Evolutionary conservation across 768 basidiomycete species (phyloP), one percentile per base, ranked within the genome.

Genomic region (Termitomyces sp.): DNA sequence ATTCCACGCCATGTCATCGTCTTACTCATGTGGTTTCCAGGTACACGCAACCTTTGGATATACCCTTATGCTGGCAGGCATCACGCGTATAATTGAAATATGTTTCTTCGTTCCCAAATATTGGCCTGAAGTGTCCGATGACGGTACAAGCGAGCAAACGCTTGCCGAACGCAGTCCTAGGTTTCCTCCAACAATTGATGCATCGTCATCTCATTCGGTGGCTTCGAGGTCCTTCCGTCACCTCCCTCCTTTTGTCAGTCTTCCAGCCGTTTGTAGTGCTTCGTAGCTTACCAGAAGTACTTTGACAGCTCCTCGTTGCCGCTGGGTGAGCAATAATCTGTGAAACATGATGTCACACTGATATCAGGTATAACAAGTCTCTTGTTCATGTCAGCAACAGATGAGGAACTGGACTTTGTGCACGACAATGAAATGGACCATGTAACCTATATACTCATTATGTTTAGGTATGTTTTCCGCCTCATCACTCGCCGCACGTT

Each of bases 321-420:
- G 81, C 89, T 56, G 91, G 89, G 88, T 89, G 72, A 66, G 77
- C 8, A 23, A 41, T 40, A 41, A 20, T 3, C 33, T 56, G 2
- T 23, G 32, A 50, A 9, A 50, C 12, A 1, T 12, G 32, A n/a
- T 50, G 57, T 32, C 28, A 9, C 50, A 40, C 38, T 58, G 1
- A 57, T 35, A 12, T 32, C 40, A 20, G 6, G 30, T 36, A 14
- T 54, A 38, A 33, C 12, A 20, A 89, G 91, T 6, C 71, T 94
- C 2, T 73, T 93, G 18, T 97, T 98, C 78, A 93, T 96, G 85
- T 90, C 89, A 14, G 95, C 88, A 0, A 97, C 95, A 0, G 93
- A 98, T 69, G 95, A 98, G 74, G 92, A 96, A 70, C 75, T 96
- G 32, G 66, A 79, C 28, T 89, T 80, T 61, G 82, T 88, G 4